A percentile compares a stretch with the other conserved stretches of the same genome.
Evolutionary conservation across 1,139 yeast species (phyloP).

Genomic region (Wickerhamomyces sp.): DNA sequence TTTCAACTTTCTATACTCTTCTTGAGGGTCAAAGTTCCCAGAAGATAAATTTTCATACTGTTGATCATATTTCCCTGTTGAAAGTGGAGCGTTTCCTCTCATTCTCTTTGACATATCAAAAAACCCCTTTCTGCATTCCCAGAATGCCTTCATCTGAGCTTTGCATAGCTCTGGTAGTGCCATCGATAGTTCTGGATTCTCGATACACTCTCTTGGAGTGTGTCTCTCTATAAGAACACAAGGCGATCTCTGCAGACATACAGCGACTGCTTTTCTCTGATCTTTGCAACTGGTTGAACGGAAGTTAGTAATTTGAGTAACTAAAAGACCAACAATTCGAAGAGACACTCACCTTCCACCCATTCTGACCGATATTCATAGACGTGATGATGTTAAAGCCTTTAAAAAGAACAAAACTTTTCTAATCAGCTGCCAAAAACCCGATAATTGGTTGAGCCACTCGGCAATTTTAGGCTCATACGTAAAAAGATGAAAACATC

Average conservation of each 20-base stretch:
- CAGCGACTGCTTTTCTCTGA: conserved; percentile 87
- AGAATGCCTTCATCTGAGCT: conserved; percentile 76
- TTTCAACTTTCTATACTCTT: conserved; percentile 68
- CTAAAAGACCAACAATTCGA: neutral
- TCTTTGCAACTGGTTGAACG: conserved; percentile 68
- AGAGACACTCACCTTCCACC: conserved; percentile 22
- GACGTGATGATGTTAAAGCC: neutral
- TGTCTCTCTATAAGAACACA: conserved; percentile 89
- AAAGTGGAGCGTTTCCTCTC: conserved; percentile 88
- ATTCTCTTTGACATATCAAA: conserved; percentile 90
- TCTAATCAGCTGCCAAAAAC: no score
- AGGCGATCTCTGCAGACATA: conserved; percentile 92
- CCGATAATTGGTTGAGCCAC: no score
- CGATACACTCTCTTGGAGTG: conserved; percentile 84
- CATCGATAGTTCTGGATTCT: conserved; percentile 68
- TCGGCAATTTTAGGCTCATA: no score
- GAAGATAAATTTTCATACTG: conserved; percentile 71
- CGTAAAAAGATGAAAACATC: no score
- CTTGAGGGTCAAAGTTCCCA: conserved; percentile 78
- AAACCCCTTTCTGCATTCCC: conserved; percentile 82
- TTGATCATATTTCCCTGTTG: conserved; percentile 89
- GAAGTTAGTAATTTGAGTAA: neutral
- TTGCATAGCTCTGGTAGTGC: conserved; percentile 86
- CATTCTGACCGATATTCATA: conserved; percentile 6
- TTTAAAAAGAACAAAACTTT: neutral